phyloP scores from a whole-genome alignment of 805 yeast genomes.

The Saturnispora zaruensis region DNA sequence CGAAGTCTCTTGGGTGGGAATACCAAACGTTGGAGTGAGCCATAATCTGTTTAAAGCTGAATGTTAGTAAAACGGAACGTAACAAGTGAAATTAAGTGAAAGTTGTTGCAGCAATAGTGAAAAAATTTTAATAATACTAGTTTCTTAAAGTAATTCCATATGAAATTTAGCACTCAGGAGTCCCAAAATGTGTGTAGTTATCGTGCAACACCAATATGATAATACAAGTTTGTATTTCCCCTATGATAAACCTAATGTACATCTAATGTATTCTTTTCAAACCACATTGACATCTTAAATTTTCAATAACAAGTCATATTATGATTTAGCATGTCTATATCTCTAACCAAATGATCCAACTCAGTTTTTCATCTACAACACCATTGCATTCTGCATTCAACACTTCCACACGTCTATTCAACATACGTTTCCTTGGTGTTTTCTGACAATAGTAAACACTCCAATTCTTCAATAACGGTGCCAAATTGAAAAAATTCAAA shows the following conservation, averaged over 20 bases:
- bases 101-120: not conserved
- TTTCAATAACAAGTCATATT: not conserved
- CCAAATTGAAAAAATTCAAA: constrained; percentile 2
- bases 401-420: not conserved
- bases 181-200: too few species aligned
- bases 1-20: constrained; percentile 99
- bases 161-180: too few species aligned
- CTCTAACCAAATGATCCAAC: not conserved
- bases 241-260: too few species aligned
- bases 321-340: not conserved
- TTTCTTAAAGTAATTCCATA: too few species aligned
- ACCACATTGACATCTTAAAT: too few species aligned
- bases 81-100: not conserved
- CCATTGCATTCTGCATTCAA: not conserved
- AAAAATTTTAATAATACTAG: not conserved
- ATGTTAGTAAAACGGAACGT: constrained; percentile 16
- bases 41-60: constrained; percentile 48
- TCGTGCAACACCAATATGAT: too few species aligned
- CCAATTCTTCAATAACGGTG: not conserved
- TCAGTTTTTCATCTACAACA: not conserved
- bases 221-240: too few species aligned
- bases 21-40: constrained; percentile 99
- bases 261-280: not conserved
- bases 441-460: not conserved
- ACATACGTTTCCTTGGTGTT: constrained; percentile 10